Percentiles rank a stretch among this genome's conserved stretches.
These are phyloP conservation scores for Colletotrichum cuscutae DNA, from an alignment of 2,329 filamentous ascomycete genomes.

Conservation along the genomic window DNA sequence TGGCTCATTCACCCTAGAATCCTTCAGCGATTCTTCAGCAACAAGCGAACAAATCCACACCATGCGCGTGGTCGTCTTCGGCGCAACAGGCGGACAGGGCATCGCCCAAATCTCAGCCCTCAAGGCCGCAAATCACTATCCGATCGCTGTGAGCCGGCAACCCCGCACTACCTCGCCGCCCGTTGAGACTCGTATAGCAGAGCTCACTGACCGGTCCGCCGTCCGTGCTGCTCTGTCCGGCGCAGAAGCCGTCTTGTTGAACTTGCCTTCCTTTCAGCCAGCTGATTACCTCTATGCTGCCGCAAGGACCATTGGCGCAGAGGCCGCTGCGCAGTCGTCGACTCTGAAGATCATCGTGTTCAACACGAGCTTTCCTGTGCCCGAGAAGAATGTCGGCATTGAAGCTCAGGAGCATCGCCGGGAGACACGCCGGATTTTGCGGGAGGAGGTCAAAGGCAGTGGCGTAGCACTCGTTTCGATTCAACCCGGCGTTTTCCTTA, in stretches of 20 bases:
- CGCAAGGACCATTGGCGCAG: conserved; percentile 66
- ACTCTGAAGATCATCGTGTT: conserved; percentile 47
- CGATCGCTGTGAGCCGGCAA: conserved; percentile 30
- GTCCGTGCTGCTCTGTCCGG: background rate
- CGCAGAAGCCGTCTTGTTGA: background rate
- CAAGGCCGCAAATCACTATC: conserved; percentile 37
- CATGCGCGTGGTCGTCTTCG: conserved; percentile 44
- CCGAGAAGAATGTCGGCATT: conserved; percentile 38
- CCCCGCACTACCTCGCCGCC: background rate
- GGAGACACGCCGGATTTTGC: conserved; percentile 44
- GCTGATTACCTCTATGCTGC: conserved; percentile 47
- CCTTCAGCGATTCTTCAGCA: background rate
- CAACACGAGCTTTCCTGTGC: conserved; percentile 42
- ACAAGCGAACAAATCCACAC: background rate
- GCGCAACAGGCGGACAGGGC: conserved; percentile 42
- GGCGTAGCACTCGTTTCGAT: conserved; percentile 47
- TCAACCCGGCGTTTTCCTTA: conserved; percentile 50
- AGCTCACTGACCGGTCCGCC: background rate
- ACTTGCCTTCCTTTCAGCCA: background rate
- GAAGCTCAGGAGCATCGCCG: conserved; percentile 43
- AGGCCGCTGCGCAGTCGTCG: conserved; percentile 64
- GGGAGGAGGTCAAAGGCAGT: conserved; percentile 32
- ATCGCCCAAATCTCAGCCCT: conserved; percentile 40
- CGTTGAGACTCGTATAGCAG: background rate
- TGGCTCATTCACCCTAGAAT: background rate